phyloP scores from a whole-genome alignment of 352 stramenopile genomes.

The Phytopythium cucurbitacearum region DNA sequence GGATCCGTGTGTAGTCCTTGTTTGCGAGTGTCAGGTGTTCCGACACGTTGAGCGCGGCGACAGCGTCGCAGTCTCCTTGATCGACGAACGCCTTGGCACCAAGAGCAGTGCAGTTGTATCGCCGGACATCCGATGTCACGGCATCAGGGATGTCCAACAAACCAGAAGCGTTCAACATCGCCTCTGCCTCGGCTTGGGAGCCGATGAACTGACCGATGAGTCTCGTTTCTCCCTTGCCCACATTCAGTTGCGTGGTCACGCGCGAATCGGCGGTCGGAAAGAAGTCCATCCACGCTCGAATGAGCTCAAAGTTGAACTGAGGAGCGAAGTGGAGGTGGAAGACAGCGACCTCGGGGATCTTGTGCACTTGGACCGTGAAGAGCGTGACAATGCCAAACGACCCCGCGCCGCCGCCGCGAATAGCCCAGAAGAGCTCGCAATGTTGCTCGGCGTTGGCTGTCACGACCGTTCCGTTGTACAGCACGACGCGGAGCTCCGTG shows the following conservation, averaged over 20 bases:
- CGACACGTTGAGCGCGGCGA: conserved; percentile 29
- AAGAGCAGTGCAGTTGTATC: conserved; percentile 38
- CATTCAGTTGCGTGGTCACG: conserved; percentile 51
- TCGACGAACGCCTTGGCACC: conserved; percentile 48
- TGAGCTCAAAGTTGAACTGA: conserved; percentile 22
- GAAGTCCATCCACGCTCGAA: conserved; percentile 50
- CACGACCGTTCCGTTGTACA: conserved; percentile 36
- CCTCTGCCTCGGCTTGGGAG: conserved; percentile 23
- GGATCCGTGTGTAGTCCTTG: conserved; percentile 48
- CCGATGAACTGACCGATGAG: conserved; percentile 44
- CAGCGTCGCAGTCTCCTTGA: conserved; percentile 32
- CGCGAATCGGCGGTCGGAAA: conserved; percentile 36
- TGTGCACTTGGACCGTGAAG: conserved; percentile 46
- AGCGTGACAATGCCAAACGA: conserved; percentile 54
- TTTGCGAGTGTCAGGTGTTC: conserved; percentile 25
- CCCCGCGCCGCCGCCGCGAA: conserved; percentile 41
- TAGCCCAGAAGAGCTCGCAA: conserved; percentile 41
- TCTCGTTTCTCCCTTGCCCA: conserved; percentile 16
- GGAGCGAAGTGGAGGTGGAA: conserved; percentile 41
- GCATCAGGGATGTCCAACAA: conserved; percentile 20
- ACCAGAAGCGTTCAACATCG: conserved; percentile 29
- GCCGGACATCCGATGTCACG: conserved; percentile 29
- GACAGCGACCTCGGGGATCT: conserved; percentile 29
- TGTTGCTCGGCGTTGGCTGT: conserved; percentile 33
- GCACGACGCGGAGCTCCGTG: conserved; percentile 38